Evolutionary conservation across 768 basidiomycete species (phyloP), one percentile per base, ranked within the genome.

Genomic region (Phlebiopsis flavidoalba): DNA sequence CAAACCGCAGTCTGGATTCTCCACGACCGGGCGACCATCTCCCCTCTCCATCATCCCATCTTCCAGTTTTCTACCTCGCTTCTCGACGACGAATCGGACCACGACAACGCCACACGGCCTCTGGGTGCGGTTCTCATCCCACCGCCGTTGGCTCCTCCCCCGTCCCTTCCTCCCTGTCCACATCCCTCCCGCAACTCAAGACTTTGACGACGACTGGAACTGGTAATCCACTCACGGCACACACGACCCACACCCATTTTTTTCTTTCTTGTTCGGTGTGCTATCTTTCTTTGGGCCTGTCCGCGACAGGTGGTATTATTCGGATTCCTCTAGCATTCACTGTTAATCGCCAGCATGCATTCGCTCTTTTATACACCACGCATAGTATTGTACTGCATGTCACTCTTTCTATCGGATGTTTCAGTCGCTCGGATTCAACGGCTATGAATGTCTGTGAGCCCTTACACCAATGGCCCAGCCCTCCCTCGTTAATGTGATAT

Each of bases 141-240:
- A 55, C 35, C 51, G 71, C 72, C 45, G 58, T 66, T 50, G 64
- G 52, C 43, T 58, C 67, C 53, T 64, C 71, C 22, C 65, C 73
- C 7, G 63, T 69, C 12, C 61, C 65, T 21, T 53, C n/a, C 62
- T 11, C 51, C 60, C 33, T n/a, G 45, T 52, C 33, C 60, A 48
- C 31, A n/a, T n/a, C n/a, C 58, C 35, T 37, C 57, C 40, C n/a
- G 53, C 43, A 22, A 46, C 21, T 21, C 31, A 51, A 48, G 75
- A 77, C 51, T 79, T 81, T 46, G 82, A 81, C 52, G 82, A 85
- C 26, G 80, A 80, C 60, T 86, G 84, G 84, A 85, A 85, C 65
- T 86, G 85, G 84, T 85, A 61, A 31, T 53, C 12, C 26, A 31
- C 26, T 31, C 26, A 31, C 26, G 26, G 26, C 26, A 31, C 26